Evolutionary conservation across 179 eudicot genomes (phyloP), one percentile per base, ranked within the genome.

Genomic region (Pouteria campechiana): DNA sequence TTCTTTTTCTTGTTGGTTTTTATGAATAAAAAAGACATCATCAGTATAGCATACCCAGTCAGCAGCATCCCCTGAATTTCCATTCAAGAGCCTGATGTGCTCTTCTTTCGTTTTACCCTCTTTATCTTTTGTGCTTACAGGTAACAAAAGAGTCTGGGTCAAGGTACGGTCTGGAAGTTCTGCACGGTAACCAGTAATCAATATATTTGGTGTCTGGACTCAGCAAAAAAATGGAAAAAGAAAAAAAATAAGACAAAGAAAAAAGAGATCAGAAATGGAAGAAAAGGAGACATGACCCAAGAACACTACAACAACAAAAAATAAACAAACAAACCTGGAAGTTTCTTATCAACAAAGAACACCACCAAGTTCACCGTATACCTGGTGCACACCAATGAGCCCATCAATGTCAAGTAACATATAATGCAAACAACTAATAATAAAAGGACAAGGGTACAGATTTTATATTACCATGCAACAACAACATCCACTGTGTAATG

Each of bases 401-500:
- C 11, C 25, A 37, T 3, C 12, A 25, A 14, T 6, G 22, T 25
- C 17, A 22, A 36, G 42, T 5, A 32, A 41, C 17, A 32, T 45
- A n/a, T n/a, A n/a, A n/a, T n/a, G n/a, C n/a, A n/a, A n/a, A n/a
- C n/a, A 15, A 28, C 36, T 32, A 28, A 12, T 10, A n/a, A 1
- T 32, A 29, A 14, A 14, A 19, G n/a, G 29, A 22, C 14, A 27
- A 1, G 6, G 7, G 40, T 17, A 22, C 14, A 21, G 22, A 6
- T 20, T n/a, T 33, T 21, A 25, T 12, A 21, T 9, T 64, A 86
- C 97, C 97, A 88, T 32, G 97, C 97, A 32, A 88, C 93, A 12
- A 85, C 73, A 19, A 89, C 78, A 43, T 89, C 97, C 52, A 89
- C 97, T 0, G 93, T 78, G 65, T 89, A 89, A 68, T 89, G 97